Percentiles rank a stretch among this genome's conserved stretches.
phyloP scores from a whole-genome alignment of 2,329 filamentous ascomycete species.

The Exserohilum turcica region DNA sequence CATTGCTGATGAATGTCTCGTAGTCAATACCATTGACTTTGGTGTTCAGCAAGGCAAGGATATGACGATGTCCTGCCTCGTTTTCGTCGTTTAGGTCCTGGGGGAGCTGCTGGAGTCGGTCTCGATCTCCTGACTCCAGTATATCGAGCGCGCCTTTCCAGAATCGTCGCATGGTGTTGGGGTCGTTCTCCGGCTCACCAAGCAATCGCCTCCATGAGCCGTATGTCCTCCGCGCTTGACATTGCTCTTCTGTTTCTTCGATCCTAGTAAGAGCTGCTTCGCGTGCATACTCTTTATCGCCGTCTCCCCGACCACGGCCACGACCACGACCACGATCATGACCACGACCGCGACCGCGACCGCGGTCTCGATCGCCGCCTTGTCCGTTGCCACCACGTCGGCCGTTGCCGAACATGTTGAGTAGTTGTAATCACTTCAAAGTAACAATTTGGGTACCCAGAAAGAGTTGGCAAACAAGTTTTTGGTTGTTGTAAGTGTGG shows the following conservation, averaged over 20 bases:
- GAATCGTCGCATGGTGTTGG: constrained; percentile 23
- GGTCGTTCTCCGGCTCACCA: constrained; percentile 24
- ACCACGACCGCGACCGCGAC: not conserved
- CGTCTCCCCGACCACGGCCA: not conserved
- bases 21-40: not conserved
- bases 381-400: not conserved
- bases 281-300: not conserved
- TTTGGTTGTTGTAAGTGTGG: not conserved
- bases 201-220: constrained; percentile 36
- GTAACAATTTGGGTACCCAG: not conserved
- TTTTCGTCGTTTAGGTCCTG: constrained; percentile 39
- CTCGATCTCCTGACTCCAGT: constrained; percentile 35
- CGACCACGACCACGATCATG: not conserved
- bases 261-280: constrained; percentile 1
- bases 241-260: constrained; percentile 30
- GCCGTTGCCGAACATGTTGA: not conserved
- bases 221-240: constrained; percentile 30
- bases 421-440: not conserved
- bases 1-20: constrained; percentile 11
- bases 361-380: not conserved
- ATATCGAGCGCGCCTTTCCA: constrained; percentile 39
- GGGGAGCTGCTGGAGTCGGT: constrained; percentile 40
- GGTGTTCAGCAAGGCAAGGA: constrained; percentile 30
- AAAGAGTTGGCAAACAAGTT: not conserved
- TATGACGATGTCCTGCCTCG: constrained; percentile 35